Evolutionary conservation across 2,329 filamentous ascomycete genomes (phyloP).

Genomic region (Exophiala aquamarina): DNA sequence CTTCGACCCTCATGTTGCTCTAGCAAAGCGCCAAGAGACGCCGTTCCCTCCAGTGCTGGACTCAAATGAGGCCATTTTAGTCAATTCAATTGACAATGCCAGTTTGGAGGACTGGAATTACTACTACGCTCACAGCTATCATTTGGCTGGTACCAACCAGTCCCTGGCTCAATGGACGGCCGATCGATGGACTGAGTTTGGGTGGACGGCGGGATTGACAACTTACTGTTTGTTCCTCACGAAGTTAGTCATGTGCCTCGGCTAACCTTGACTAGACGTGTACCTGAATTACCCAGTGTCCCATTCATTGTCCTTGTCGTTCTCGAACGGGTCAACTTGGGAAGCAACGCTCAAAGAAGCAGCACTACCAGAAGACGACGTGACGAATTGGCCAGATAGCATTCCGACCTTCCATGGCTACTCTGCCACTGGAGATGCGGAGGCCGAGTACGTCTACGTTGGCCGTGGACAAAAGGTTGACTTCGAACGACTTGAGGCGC

Average conservation of each 20-base stretch:
- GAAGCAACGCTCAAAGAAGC: conserved; percentile 27
- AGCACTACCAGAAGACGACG: conserved; percentile 26
- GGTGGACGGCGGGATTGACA: conserved; percentile 26
- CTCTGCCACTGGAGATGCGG: conserved; percentile 46
- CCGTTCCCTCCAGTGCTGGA: conserved; percentile 29
- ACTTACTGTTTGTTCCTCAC: conserved; percentile 24
- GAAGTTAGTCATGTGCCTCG: no score
- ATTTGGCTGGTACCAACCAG: conserved; percentile 33
- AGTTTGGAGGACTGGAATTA: conserved; percentile 32
- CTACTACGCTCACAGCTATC: conserved; percentile 33
- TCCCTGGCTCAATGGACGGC: conserved; percentile 34
- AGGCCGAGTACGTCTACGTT: conserved; percentile 50
- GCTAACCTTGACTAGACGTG: conserved; percentile 13
- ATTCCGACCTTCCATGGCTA: conserved; percentile 51
- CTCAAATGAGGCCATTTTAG: conserved; percentile 30
- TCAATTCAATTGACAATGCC: conserved; percentile 30
- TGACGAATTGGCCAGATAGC: conserved; percentile 33
- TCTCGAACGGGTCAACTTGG: conserved; percentile 26
- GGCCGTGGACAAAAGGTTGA: conserved; percentile 44
- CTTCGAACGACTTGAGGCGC: conserved; percentile 42
- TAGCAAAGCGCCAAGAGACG: conserved; percentile 26
- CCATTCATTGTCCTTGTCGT: conserved; percentile 26
- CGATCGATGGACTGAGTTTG: conserved; percentile 32
- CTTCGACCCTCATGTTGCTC: conserved; percentile 17
- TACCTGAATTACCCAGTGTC: conserved; percentile 34